A percentile compares a stretch with the other conserved stretches of the same genome.
These are phyloP conservation scores for Adansonia gregorii DNA, from an alignment of 441 rosid species.

Conservation along the genomic window DNA sequence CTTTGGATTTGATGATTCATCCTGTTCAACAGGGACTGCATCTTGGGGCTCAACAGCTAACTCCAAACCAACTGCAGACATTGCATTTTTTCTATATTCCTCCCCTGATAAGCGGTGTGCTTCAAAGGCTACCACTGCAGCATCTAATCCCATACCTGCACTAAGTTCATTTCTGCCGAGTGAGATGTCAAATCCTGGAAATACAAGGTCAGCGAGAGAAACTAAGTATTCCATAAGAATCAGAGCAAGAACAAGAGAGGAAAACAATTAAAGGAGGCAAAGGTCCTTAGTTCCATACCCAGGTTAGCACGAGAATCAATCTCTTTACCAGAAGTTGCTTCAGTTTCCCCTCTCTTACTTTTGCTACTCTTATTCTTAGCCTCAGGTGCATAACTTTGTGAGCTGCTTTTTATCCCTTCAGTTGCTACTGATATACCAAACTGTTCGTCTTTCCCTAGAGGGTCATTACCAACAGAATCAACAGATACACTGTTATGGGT, in stretches of 20 bases:
- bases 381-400: conserved; percentile 30
- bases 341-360: conserved; percentile 40
- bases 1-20: no score
- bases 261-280: not conserved
- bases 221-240: conserved; percentile 30
- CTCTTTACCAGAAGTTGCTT: conserved; percentile 36
- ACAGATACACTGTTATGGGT: conserved; percentile 25
- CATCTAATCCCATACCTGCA: conserved; percentile 69
- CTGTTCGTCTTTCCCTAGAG: conserved; percentile 42
- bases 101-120: conserved; percentile 58
- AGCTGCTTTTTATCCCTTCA: conserved; percentile 35
- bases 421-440: conserved; percentile 34
- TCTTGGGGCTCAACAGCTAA: no score
- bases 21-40: no score
- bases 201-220: conserved; percentile 30
- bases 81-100: conserved; percentile 56
- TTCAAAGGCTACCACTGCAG: conserved; percentile 72
- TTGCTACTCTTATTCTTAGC: conserved; percentile 35
- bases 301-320: conserved; percentile 29
- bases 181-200: conserved; percentile 76
- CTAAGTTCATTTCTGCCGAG: conserved; percentile 74
- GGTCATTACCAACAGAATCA: conserved; percentile 35
- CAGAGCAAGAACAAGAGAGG: conserved; percentile 10
- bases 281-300: conserved; percentile 42
- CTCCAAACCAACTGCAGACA: conserved; percentile 16